Evolutionary conservation across 306 rosid species (phyloP).

Genomic region (Vigna radiata): DNA sequence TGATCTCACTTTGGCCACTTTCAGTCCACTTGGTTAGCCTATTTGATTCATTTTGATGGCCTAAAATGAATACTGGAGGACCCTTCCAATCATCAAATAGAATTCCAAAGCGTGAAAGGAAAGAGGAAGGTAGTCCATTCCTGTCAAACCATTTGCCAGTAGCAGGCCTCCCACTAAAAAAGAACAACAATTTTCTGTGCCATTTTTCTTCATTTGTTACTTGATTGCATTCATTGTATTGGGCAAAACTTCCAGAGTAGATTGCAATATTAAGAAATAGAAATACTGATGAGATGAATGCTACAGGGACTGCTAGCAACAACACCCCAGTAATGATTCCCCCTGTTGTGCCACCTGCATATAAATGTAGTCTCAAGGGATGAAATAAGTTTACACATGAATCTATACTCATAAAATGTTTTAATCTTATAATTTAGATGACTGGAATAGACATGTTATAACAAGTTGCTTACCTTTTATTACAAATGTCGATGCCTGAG

Average conservation of each 20-base stretch:
- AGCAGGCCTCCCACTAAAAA: constrained; percentile 53
- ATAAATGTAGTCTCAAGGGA: constrained; percentile 28
- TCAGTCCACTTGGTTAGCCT: constrained; percentile 51
- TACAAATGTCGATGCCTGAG: constrained; percentile 67
- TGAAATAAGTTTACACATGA: not conserved
- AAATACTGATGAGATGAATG: constrained; percentile 57
- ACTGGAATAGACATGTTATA: not conserved
- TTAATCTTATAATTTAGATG: constrained; percentile 14
- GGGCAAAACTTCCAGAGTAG: constrained; percentile 54
- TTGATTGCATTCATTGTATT: constrained; percentile 58
- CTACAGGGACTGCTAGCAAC: constrained; percentile 65
- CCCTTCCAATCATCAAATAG: constrained; percentile 66
- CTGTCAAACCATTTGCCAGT: constrained; percentile 66
- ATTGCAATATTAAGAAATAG: constrained; percentile 62
- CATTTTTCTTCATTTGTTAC: constrained; percentile 48
- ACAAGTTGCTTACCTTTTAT: constrained; percentile 51
- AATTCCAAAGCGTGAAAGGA: constrained; percentile 59
- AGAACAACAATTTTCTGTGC: constrained; percentile 52
- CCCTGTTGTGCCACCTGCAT: constrained; percentile 65
- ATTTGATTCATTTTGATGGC: constrained; percentile 56
- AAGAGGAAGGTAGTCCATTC: constrained; percentile 59
- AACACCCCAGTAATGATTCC: constrained; percentile 68
- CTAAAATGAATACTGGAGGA: constrained; percentile 48
- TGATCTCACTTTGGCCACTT: constrained; percentile 49
- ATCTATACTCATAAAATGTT: constrained; percentile 30